Evolutionary conservation across 2,329 filamentous ascomycete species (phyloP).

Genomic region (Fusarium irregulare): DNA sequence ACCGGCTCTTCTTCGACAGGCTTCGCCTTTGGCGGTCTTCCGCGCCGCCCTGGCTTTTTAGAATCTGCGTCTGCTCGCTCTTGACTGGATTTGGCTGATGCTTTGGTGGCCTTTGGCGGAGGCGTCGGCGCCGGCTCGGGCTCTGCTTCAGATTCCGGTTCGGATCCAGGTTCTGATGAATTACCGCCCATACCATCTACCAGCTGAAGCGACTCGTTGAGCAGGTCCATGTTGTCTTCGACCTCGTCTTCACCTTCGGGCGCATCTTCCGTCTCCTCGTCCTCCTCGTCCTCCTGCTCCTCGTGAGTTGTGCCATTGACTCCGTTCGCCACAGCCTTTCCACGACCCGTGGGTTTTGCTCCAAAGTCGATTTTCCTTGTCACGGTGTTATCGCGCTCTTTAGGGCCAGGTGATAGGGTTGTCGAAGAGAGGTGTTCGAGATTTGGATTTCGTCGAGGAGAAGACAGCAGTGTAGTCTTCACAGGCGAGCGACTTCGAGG

Average conservation of each 20-base stretch:
- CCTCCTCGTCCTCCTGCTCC: slow-evolving; percentile 42
- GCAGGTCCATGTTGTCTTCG: slow-evolving; percentile 43
- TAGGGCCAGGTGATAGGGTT: slow-evolving; percentile 52
- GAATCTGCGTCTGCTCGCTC: background rate
- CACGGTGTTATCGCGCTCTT: slow-evolving; percentile 55
- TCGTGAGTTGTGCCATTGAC: slow-evolving; percentile 45
- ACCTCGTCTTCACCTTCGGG: slow-evolving; percentile 26
- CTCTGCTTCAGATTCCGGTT: slow-evolving; percentile 29
- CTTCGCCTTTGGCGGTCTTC: slow-evolving; percentile 40
- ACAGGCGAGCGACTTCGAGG: slow-evolving; percentile 68
- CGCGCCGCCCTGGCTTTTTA: slow-evolving; percentile 31
- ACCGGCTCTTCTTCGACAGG: slow-evolving; percentile 18
- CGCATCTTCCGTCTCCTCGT: slow-evolving; percentile 45
- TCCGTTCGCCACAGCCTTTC: slow-evolving; percentile 44
- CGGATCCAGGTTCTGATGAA: slow-evolving; percentile 33
- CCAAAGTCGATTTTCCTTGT: slow-evolving; percentile 67
- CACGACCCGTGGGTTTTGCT: slow-evolving; percentile 19
- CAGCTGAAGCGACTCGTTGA: slow-evolving; percentile 59
- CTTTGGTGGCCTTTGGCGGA: slow-evolving; percentile 5
- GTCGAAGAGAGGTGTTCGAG: slow-evolving; percentile 66
- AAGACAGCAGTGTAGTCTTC: slow-evolving; percentile 70
- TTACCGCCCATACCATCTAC: slow-evolving; percentile 49
- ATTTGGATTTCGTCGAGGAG: slow-evolving; percentile 70
- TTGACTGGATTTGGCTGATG: slow-evolving; percentile 10
- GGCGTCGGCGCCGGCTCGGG: background rate